phyloP scores from a whole-genome alignment of 768 basidiomycete genomes.

The Lyophyllum decastes region DNA sequence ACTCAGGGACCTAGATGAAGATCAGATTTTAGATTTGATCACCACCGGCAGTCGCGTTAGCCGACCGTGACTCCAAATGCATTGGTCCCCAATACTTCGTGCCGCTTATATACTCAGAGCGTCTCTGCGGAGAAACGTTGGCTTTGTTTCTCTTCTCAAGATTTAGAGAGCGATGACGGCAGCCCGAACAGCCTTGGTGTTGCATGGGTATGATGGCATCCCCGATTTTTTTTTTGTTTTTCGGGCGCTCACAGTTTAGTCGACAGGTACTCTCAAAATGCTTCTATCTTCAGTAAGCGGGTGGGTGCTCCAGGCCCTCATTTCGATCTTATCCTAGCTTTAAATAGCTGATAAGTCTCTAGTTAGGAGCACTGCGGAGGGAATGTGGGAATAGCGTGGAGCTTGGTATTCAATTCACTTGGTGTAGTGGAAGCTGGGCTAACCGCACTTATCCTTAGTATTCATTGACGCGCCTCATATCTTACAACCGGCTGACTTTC shows the following conservation, averaged over 20 bases:
- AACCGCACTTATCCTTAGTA: constrained; percentile 40
- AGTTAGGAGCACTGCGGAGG: constrained; percentile 78
- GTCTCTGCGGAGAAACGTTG: background rate
- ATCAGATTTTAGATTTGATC: background rate
- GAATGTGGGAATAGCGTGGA: constrained; percentile 66
- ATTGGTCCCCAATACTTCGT: background rate
- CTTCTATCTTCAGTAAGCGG: constrained; percentile 67
- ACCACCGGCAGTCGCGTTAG: constrained; percentile 1
- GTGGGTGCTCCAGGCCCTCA: constrained; percentile 36
- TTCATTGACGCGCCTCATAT: constrained; percentile 74
- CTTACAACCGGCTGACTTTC: constrained; percentile 64
- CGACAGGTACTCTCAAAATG: constrained; percentile 74
- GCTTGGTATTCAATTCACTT: constrained; percentile 44
- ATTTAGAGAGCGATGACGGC: constrained; percentile 17
- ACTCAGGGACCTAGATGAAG: background rate
- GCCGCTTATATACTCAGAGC: background rate
- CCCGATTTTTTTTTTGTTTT: background rate
- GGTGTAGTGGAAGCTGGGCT: background rate
- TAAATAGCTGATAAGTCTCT: background rate
- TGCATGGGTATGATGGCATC: constrained; percentile 40
- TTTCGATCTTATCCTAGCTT: background rate
- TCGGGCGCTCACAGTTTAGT: background rate
- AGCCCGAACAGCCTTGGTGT: constrained; percentile 34
- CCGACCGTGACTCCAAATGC: background rate
- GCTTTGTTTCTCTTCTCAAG: background rate